Percentiles rank a stretch among this genome's conserved stretches.
Conservation (phyloP, 2,329 filamentous ascomycete genomes). For the Xylariaceae sp. region DNA sequence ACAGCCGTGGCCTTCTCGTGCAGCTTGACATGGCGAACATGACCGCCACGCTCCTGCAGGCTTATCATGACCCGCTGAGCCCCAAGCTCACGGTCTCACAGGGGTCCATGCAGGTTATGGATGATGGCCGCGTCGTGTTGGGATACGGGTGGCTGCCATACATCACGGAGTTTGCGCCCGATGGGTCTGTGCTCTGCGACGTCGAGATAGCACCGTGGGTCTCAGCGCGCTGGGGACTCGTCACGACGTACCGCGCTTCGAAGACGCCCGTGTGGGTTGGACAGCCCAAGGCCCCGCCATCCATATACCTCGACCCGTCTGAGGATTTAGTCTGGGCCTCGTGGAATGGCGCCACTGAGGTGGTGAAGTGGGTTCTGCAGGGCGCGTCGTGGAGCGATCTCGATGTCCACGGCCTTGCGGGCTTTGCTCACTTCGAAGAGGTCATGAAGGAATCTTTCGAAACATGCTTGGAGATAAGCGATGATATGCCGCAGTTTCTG, state of each 20-base stretch:
- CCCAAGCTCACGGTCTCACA: conserved; percentile 37
- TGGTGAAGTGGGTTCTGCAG: conserved; percentile 25
- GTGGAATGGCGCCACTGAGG: conserved; percentile 46
- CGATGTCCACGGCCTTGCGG: background rate
- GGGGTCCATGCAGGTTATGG: conserved; percentile 47
- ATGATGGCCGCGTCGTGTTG: conserved; percentile 46
- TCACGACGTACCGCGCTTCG: conserved; percentile 50
- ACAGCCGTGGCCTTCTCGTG: conserved; percentile 42
- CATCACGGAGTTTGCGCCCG: conserved; percentile 43
- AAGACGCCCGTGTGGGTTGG: conserved; percentile 48
- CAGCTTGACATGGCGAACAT: conserved; percentile 40
- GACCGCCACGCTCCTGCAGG: conserved; percentile 43
- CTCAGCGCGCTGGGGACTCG: conserved; percentile 36
- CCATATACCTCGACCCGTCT: conserved; percentile 11
- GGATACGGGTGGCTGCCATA: conserved; percentile 52
- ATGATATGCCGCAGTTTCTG: conserved; percentile 20
- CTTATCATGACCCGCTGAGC: conserved; percentile 36
- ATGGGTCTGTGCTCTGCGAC: conserved; percentile 50
- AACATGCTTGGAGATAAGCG: conserved; percentile 10
- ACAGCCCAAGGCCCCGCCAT: conserved; percentile 21
- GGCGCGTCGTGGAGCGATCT: conserved; percentile 18
- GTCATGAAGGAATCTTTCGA: conserved; percentile 15
- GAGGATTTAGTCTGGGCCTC: conserved; percentile 35
- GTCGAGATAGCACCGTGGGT: conserved; percentile 39
- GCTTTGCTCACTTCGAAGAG: conserved; percentile 9